A percentile compares a stretch with the other conserved stretches of the same genome.
Evolutionary conservation across 192 early-diverging fungal species (phyloP).

Genomic region (Haplosporangium gracile): DNA sequence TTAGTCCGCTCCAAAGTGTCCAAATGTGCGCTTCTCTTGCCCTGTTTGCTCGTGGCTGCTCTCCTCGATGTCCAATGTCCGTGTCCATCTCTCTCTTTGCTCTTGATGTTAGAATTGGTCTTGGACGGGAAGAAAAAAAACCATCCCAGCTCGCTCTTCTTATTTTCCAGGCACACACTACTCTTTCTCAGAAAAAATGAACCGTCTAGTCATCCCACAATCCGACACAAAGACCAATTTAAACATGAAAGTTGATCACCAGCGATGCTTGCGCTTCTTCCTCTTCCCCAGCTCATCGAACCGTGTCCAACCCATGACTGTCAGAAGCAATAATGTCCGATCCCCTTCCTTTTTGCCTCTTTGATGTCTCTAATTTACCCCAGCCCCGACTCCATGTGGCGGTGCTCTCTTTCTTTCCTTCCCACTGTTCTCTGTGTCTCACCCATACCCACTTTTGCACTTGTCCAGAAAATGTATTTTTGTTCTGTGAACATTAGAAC

Average conservation of each 20-base stretch:
- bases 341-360: background rate
- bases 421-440: too few relatives aligned
- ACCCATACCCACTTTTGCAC: background rate
- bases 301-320: background rate
- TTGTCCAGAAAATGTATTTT: background rate
- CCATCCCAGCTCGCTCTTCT: background rate
- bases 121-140: background rate
- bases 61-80: too few relatives aligned
- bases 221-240: background rate
- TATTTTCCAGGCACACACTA: background rate
- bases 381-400: constrained; percentile 3
- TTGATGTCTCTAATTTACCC: background rate
- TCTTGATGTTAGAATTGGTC: background rate
- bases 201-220: background rate
- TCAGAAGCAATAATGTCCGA: background rate
- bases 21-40: background rate
- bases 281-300: background rate
- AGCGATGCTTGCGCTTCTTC: background rate
- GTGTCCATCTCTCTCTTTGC: too few relatives aligned
- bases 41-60: too few relatives aligned
- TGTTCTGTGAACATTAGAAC: background rate
- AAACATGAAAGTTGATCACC: background rate
- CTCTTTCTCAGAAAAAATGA: background rate
- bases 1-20: background rate
- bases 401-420: background rate